Base-by-base conservation (phyloP, 2,329 filamentous ascomycete genomes). In the Calonectria hongkongensis region DNA sequence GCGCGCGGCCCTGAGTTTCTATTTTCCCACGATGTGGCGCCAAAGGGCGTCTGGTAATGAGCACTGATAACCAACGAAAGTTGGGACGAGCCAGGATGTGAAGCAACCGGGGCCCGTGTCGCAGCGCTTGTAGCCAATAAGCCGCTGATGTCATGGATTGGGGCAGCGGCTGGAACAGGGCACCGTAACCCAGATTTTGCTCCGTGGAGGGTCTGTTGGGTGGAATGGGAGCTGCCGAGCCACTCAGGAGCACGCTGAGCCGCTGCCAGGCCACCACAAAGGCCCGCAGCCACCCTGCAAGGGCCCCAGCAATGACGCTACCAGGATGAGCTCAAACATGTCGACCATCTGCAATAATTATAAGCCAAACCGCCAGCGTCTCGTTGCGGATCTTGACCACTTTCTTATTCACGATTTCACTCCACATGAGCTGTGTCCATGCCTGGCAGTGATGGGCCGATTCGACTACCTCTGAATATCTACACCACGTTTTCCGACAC, bases 81-180 rank as follows among this genome's bases (percentile, higher is more conserved):
- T 50, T 30, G 54, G 51, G 65, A 63, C 47, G 43, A 45, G 64
- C 47, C 45, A 58, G 54, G 47, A 74, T 73, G 72, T 73, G 66
- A 74, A 65, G 68, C 64, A 71, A 75, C 77, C 70, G 77, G 77
- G 73, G 75, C 56, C 25, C 74, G 77, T 79, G 78, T 79, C 76
- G 76, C 36, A 48, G 65, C 47, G 39, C 21, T 28, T 28, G 65
- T 63, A 71, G 73, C 81, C 80, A 82, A 81, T 80, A 79, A 82
- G 82, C 82, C 82, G 78, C 82, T 83, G 82, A 83, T 83, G 82
- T 83, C 82, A 83, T 82, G 63, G 72, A 68, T 70, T 58, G 15
- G 43, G 39, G 54, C 54, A 30, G 70, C 62, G 66, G 58, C 66
- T 67, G 65, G 39, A 66, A 64, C 70, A 73, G 50, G 63, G 68